These are phyloP conservation scores for Trichoderma sp. DNA, from an alignment of 2,329 filamentous ascomycete genomes.

Conservation along the genomic window DNA sequence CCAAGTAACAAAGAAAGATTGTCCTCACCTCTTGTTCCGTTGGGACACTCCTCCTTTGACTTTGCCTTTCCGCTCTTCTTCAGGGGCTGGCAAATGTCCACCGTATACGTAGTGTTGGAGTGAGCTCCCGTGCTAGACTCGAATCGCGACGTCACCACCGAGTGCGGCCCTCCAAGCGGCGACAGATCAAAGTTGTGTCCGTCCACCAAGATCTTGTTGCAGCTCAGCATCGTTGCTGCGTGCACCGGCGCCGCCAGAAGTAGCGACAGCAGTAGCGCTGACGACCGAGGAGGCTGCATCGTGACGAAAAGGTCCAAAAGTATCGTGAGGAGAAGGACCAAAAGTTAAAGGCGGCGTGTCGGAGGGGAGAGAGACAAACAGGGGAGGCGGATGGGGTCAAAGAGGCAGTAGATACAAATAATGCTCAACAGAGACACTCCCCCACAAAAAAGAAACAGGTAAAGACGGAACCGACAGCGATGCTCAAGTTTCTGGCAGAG, in stretches of 20 bases:
- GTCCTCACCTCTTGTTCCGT: slow-evolving; percentile 63
- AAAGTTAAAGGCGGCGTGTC: background rate
- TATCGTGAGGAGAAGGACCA: slow-evolving; percentile 26
- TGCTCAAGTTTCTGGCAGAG: background rate
- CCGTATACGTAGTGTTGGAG: slow-evolving; percentile 73
- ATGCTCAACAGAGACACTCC: background rate
- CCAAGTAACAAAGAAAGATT: background rate
- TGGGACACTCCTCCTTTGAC: slow-evolving; percentile 62
- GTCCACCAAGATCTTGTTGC: slow-evolving; percentile 59
- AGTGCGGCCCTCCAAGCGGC: slow-evolving; percentile 64
- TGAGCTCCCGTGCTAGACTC: slow-evolving; percentile 50
- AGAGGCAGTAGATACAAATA: background rate
- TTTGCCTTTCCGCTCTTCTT: slow-evolving; percentile 57
- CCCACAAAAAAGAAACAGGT: background rate
- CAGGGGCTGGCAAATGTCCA: slow-evolving; percentile 72
- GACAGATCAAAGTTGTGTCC: slow-evolving; percentile 63
- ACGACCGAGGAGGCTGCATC: slow-evolving; percentile 43
- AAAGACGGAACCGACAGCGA: background rate
- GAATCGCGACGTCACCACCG: slow-evolving; percentile 59
- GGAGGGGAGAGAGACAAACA: background rate
- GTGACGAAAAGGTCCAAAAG: slow-evolving; percentile 13
- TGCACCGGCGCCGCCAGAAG: slow-evolving; percentile 39
- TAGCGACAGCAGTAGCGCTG: slow-evolving; percentile 38
- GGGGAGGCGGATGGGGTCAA: background rate
- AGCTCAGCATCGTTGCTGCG: slow-evolving; percentile 54